Evolutionary conservation across 768 basidiomycete species (phyloP).

Genomic region (Amanita thiersii): DNA sequence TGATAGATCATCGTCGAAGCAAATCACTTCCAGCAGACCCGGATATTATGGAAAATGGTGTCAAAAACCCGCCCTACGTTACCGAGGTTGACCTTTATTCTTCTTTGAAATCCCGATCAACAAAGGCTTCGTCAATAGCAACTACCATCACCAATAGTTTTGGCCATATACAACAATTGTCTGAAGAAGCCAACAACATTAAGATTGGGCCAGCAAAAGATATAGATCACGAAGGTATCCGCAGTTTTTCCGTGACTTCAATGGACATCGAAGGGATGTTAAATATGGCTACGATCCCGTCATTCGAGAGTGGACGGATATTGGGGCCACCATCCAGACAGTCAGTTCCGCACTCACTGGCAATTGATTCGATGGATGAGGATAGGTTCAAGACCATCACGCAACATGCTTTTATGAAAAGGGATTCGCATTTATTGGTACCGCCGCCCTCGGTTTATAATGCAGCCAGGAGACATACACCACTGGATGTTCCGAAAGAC

Average conservation of each 20-base stretch:
- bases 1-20: neutral
- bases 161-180: no score
- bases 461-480: slow-evolving; percentile 18
- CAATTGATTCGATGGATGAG: neutral
- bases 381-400: no score
- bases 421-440: no score
- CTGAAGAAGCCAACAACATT: no score
- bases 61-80: neutral
- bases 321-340: neutral
- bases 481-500: slow-evolving; percentile 24
- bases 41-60: neutral
- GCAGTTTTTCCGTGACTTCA: slow-evolving; percentile 23
- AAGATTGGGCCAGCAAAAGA: no score
- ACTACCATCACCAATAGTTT: no score
- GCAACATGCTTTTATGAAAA: no score
- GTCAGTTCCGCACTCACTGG: neutral
- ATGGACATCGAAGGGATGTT: slow-evolving; percentile 48
- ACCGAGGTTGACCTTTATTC: neutral
- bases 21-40: neutral
- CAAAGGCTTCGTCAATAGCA: no score
- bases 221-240: neutral
- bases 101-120: neutral
- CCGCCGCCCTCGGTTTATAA: no score
- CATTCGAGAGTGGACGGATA: slow-evolving; percentile 16
- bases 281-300: slow-evolving; percentile 39